Evolutionary conservation across 2,329 filamentous ascomycete species (phyloP), one percentile per base, ranked within the genome.

Genomic region (Aureobasidium subglaciale): DNA sequence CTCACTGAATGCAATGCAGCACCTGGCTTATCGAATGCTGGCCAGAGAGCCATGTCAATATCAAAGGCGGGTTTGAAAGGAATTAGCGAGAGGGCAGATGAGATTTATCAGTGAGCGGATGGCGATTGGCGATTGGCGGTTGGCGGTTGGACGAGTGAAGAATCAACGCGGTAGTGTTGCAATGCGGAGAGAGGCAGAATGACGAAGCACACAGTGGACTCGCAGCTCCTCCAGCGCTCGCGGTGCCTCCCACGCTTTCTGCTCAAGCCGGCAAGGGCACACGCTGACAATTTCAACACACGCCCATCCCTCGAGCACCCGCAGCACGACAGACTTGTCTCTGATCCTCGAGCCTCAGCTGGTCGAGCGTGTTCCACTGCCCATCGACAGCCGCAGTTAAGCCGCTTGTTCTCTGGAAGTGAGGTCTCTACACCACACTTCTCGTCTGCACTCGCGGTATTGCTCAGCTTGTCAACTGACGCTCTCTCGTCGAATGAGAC

Each of bases 311-410:
- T 48, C 30, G 43, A 35, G 29, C 43, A n/a, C n/a, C n/a, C n/a
- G n/a, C n/a, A 34, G 20, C 24, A 48, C 29, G 20, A 35, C 20
- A 8, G 32, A 11, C 5, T 20, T 11, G 42, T 20, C 25, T 32
- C 42, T 45, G 25, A n/a, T n/a, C 11, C 16, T 8, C 25, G 15
- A 8, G 9, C 25, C 16, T 16, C 20, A 27, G 18, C 43, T 22
- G 29, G 43, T 48, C 30, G 5, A 18, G 34, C 25, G 30, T n/a
- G 30, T 38, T 24, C 35, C 20, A 24, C 46, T 15, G 46, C 34
- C 18, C 24, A 30, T 35, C n/a, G 35, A 52, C 48, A 52, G 35
- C 48, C 48, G 48, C 13, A 52, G 48, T 52, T 52, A 27, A 52
- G 35, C 48, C 48, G 48, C 25, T 41, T 41, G 34, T 41, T 52